Conservation (phyloP, 2,329 filamentous ascomycete species). For the Aureobasidium subglaciale region DNA sequence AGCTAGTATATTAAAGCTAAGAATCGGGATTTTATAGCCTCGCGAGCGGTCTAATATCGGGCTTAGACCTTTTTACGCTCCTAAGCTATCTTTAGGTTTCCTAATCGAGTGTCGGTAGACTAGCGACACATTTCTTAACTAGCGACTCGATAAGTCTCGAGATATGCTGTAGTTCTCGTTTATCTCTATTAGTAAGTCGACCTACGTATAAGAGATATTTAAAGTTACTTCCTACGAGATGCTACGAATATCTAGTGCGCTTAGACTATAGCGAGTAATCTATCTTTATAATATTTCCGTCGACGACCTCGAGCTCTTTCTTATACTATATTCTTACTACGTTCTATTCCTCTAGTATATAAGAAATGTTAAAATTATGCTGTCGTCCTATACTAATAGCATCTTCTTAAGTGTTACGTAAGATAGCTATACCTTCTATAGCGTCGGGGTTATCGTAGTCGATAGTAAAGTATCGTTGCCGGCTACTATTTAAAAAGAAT, state of each 20-base stretch:
- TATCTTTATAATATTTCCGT: background rate
- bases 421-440: background rate
- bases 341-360: background rate
- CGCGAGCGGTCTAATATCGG: conserved; percentile 16
- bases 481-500: background rate
- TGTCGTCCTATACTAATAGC: background rate
- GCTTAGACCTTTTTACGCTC: conserved; percentile 17
- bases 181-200: conserved; percentile 15
- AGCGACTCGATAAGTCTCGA: conserved; percentile 3
- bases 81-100: conserved; percentile 19
- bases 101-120: conserved; percentile 14
- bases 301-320: background rate
- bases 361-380: background rate
- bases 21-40: conserved; percentile 20
- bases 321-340: background rate
- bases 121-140: conserved; percentile 17
- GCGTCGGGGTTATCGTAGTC: background rate
- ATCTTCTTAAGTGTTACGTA: background rate
- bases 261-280: conserved; percentile 18
- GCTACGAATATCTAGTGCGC: conserved; percentile 15
- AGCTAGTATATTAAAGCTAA: conserved; percentile 18
- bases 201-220: conserved; percentile 17
- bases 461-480: conserved; percentile 5
- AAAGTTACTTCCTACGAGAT: conserved; percentile 11
- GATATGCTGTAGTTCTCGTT: conserved; percentile 7